Conservation (phyloP, 2,329 filamentous ascomycete species). For the Colletotrichum coccodes region DNA sequence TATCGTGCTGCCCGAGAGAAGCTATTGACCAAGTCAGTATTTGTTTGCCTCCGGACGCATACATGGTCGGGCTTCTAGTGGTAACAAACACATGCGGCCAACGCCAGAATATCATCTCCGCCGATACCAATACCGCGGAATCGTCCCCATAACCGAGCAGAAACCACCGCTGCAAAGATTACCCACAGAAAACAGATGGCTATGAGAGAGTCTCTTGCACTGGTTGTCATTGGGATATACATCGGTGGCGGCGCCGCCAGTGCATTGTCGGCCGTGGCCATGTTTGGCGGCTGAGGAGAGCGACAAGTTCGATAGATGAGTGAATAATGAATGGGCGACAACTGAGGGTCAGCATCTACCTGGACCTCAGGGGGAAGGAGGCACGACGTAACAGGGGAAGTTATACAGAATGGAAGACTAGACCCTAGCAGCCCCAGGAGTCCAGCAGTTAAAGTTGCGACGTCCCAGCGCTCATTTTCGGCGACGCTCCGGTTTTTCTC, state of each 20-base stretch:
- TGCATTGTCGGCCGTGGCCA: constrained; percentile 5
- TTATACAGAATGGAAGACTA: constrained; percentile 2
- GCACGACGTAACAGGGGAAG: constrained; percentile 1
- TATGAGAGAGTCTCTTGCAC: constrained; percentile 27
- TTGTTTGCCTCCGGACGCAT: neutral
- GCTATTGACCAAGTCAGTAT: constrained; percentile 4
- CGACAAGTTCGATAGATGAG: neutral
- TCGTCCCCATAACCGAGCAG: constrained; percentile 26
- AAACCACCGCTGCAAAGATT: constrained; percentile 11
- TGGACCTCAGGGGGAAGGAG: neutral
- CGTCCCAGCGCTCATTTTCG: neutral
- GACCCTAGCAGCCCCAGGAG: neutral
- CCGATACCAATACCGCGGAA: constrained; percentile 27
- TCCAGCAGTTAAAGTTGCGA: constrained; percentile 5
- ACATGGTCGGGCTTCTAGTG: neutral
- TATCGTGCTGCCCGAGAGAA: constrained; percentile 30
- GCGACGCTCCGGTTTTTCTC: neutral
- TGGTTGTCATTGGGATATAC: constrained; percentile 29
- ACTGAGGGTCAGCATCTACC: neutral
- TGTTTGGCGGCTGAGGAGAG: neutral
- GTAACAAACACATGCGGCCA: constrained; percentile 27
- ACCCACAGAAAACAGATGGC: constrained; percentile 28
- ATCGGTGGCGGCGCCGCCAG: constrained; percentile 4
- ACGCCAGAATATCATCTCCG: constrained; percentile 31
- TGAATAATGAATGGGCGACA: neutral